These are phyloP conservation scores for Rhodomyrtus psidioides DNA, from an alignment of 441 rosid genomes.

Conservation along the genomic window DNA sequence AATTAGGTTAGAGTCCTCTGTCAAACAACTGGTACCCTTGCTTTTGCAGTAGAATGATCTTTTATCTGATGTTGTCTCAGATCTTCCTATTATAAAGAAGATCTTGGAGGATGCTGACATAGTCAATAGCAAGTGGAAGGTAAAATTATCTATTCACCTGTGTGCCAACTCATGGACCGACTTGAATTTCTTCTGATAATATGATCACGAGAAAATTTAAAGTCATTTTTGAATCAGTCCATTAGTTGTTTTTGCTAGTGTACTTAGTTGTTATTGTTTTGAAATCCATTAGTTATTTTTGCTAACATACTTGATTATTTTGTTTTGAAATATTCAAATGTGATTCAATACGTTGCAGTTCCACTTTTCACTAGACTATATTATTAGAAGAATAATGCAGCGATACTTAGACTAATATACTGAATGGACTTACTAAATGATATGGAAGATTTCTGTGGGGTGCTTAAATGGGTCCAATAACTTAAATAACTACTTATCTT, in stretches of 20 bases:
- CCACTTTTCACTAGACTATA: neutral
- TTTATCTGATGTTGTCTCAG: constrained; percentile 29
- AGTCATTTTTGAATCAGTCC: neutral
- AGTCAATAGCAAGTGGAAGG: constrained; percentile 82
- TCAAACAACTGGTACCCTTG: neutral
- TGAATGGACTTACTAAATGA: neutral
- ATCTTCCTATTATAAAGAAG: constrained; percentile 55
- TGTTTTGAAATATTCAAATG: neutral
- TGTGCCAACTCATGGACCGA: neutral
- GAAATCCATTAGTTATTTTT: neutral
- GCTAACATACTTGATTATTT: neutral
- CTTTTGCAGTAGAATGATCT: neutral
- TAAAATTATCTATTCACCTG: constrained; percentile 2
- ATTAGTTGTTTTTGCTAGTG: neutral
- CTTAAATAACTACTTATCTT: neutral
- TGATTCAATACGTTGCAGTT: neutral
- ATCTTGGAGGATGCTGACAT: constrained; percentile 49
- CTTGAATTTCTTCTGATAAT: neutral
- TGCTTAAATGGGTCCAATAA: neutral
- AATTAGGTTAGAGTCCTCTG: neutral
- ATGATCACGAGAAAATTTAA: neutral
- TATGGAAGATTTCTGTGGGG: neutral
- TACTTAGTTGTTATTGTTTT: neutral
- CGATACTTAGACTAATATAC: neutral
- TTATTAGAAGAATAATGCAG: neutral